Base-by-base conservation (phyloP, 495 filamentous ascomycete genomes). In the Amniculicola lignicola region DNA sequence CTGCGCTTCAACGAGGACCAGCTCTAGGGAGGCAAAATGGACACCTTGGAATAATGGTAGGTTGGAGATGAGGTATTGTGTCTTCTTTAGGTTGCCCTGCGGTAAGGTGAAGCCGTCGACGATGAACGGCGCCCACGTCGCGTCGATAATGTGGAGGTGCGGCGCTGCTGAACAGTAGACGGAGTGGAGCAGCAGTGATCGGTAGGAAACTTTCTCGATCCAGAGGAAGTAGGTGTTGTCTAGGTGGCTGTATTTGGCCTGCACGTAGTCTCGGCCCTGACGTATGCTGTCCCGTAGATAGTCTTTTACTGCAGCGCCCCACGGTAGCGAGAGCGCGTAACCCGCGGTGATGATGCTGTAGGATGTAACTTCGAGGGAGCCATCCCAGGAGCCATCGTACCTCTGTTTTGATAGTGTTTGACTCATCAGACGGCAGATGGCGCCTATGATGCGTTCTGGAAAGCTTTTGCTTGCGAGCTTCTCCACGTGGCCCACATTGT, bases 191-290 rank as follows among this genome's bases (percentile, higher is more conserved):
- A 70, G 37, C 1, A 42, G 15, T 2, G 66, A 73, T 18, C 49
- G 48, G 47, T 72, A 76, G 4, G 61, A 65, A 25, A 72, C 68
- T 46, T 77, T 76, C 43, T 76, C 73, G 6, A 75, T 66, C 74
- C 74, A 77, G 2, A 74, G 18, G 29, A 23, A 56, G 42, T 35
- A 5, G 16, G 4, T 25, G 6, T 48, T 15, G 2, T 10, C 27
- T n/a, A 5, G 10, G 16, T 16, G 38, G 7, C 7, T 1, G 16
- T 29, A 29, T 3, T 48, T 15, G 9, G 22, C 27, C 9, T 5
- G 7, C n/a, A 56, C 4, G 42, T 15, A 48, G n/a, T 27, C 43
- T 16, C 28, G 25, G 4, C 11, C 50, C n/a, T 48, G 44, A 3
- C 5, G 7, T 6, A 48, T 4, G 12, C 23, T 4, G 12, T 48